These are phyloP conservation scores for Meredithiella fracta DNA, from an alignment of 2,329 filamentous ascomycete genomes.

Conservation along the genomic window DNA sequence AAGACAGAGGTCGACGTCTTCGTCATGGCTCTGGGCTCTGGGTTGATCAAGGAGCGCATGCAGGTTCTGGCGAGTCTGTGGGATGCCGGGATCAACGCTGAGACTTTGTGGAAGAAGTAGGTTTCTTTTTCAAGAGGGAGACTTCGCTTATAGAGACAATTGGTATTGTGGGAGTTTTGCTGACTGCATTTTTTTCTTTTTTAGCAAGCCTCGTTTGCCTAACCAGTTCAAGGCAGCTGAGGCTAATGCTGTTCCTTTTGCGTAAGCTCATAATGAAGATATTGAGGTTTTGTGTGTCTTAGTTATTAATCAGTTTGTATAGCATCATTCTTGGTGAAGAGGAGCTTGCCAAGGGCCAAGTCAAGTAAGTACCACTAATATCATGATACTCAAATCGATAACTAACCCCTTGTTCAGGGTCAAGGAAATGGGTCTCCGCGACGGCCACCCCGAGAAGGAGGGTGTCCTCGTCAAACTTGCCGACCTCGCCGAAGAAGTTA, in stretches of 20 bases:
- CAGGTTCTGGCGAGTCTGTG: constrained; percentile 59
- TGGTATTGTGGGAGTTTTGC: background rate
- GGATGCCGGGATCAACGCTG: constrained; percentile 80
- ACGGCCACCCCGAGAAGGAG: constrained; percentile 81
- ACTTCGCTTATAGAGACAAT: too few species aligned
- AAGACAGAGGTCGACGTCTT: constrained; percentile 73
- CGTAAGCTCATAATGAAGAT: constrained; percentile 19
- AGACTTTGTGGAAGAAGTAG: constrained; percentile 62
- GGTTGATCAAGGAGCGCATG: constrained; percentile 72
- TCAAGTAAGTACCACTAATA: constrained; percentile 42
- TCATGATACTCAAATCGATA: too few species aligned
- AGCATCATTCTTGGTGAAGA: constrained; percentile 75
- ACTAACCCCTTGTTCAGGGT: constrained; percentile 26
- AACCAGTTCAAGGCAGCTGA: constrained; percentile 89
- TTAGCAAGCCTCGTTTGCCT: constrained; percentile 65
- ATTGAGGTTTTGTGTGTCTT: background rate
- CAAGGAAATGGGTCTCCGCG: constrained; percentile 58
- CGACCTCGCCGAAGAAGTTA: constrained; percentile 48
- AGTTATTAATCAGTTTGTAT: constrained; percentile 2
- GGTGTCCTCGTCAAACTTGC: constrained; percentile 55
- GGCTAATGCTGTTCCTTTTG: constrained; percentile 61
- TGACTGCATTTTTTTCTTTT: background rate
- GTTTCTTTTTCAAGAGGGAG: too few species aligned
- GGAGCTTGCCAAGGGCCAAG: constrained; percentile 66
- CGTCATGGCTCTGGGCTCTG: constrained; percentile 84